Evolutionary conservation across 2,329 filamentous ascomycete species (phyloP), one percentile per base, ranked within the genome.

Genomic region (Talaromyces sp.): DNA sequence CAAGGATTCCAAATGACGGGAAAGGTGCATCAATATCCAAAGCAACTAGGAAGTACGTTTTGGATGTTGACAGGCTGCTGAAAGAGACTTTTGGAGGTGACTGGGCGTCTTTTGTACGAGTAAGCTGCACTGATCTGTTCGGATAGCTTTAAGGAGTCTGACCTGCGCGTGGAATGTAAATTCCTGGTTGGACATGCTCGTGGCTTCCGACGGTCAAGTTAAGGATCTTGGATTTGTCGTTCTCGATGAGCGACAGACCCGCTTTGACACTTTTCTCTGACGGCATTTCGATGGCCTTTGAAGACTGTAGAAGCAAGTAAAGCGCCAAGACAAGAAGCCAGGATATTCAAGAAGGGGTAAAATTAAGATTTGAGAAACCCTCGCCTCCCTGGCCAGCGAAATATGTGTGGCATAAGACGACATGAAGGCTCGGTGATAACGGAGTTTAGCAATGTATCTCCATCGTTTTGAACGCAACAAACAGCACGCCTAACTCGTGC

Each of bases 11-110:
- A 16, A 66, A 65, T 3, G 65, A 63, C 1, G 65, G 65, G 51
- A 69, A 70, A 2, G 69, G 69, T 1, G 66, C 67, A 17, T 71
- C 69, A 35, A 68, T 58, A 30, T 71, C 69, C 11, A 70, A 51
- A 24, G 51, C 22, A 24, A 70, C 49, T 17, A 65, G 47, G 8
- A 71, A 29, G 19, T 69, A 69, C 11, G 58, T 66, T 45, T 57
- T 53, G n/a, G 45, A 29, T 16, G 55, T 47, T 22, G 52, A 57
- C 16, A 59, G 51, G 1, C 54, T 53, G 3, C 47, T 2, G 45
- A 64, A 65, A 17, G 47, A 49, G 16, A 67, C 40, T 36, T 60
- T 47, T 0, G 65, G 65, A 16, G 54, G 50, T 2, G 56, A 45
- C 30, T 66, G 64, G 10, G 63, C 59, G 7, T 60, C 63, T 67